Conservation (phyloP, 441 rosid species). For the Gossypium davidsonii region DNA sequence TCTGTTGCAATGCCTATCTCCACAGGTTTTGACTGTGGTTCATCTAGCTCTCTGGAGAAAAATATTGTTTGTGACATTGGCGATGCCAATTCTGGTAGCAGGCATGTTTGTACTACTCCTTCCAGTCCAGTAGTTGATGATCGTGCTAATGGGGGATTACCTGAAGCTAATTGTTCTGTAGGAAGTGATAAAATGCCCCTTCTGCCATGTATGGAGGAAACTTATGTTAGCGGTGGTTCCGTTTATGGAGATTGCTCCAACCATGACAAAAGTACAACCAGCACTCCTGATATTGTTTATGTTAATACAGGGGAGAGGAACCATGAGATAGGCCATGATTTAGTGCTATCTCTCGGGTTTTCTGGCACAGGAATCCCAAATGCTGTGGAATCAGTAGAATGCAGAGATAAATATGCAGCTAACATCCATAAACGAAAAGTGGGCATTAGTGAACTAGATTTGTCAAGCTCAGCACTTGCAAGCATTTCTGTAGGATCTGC, state of each 20-base stretch:
- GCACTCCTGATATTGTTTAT: slow-evolving; percentile 21
- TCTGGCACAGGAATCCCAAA: slow-evolving; percentile 18
- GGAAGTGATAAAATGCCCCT: neutral
- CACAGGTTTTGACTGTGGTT: slow-evolving; percentile 15
- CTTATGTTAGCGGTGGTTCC: slow-evolving; percentile 13
- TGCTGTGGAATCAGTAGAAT: slow-evolving; percentile 19
- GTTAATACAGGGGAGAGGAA: slow-evolving; percentile 19
- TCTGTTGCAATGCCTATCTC: slow-evolving; percentile 7
- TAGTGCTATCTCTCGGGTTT: slow-evolving; percentile 21
- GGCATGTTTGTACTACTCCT: slow-evolving; percentile 21
- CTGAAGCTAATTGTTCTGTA: slow-evolving; percentile 13
- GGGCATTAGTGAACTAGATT: slow-evolving; percentile 21
- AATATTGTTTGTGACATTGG: slow-evolving; percentile 24
- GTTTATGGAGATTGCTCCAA: slow-evolving; percentile 14
- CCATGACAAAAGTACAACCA: slow-evolving; percentile 13
- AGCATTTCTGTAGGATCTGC: slow-evolving; percentile 19
- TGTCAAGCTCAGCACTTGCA: slow-evolving; percentile 20
- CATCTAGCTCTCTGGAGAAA: slow-evolving; percentile 22
- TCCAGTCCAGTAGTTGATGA: slow-evolving; percentile 22
- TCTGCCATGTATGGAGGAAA: slow-evolving; percentile 24
- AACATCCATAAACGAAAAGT: slow-evolving; percentile 11
- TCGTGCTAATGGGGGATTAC: slow-evolving; percentile 23
- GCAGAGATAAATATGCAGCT: slow-evolving; percentile 17
- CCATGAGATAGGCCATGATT: slow-evolving; percentile 16
- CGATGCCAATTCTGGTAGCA: slow-evolving; percentile 21